These are phyloP conservation scores for Sporisorium iseilematis-ciliati DNA, from an alignment of 1,284 basidiomycete genomes.

Conservation along the genomic window DNA sequence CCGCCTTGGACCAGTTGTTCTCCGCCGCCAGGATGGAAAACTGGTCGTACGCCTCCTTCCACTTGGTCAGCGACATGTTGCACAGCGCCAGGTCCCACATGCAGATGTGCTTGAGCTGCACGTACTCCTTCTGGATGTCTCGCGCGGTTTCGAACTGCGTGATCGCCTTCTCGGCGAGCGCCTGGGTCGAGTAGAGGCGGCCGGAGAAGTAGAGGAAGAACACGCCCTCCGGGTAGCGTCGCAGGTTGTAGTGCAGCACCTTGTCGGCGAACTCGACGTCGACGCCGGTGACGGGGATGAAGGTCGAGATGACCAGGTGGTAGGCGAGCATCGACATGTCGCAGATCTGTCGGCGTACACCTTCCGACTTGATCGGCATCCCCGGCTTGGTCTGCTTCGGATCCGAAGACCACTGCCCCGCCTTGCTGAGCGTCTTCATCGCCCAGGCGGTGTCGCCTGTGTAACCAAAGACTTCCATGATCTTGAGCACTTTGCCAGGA, in stretches of 20 bases:
- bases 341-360: constrained; percentile 59
- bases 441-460: constrained; percentile 62
- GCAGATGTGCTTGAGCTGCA: constrained; percentile 69
- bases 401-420: constrained; percentile 59
- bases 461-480: constrained; percentile 70
- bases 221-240: constrained; percentile 65
- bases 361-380: constrained; percentile 48
- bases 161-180: constrained; percentile 60
- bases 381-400: constrained; percentile 46
- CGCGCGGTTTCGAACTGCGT: constrained; percentile 61
- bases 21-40: constrained; percentile 62
- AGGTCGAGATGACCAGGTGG: constrained; percentile 68
- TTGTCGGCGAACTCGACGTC: constrained; percentile 68
- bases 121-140: constrained; percentile 67
- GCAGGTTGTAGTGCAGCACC: constrained; percentile 66
- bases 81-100: constrained; percentile 68
- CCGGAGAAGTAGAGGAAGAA: constrained; percentile 70
- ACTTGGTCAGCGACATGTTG: constrained; percentile 63
- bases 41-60: constrained; percentile 57
- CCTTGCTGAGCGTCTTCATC: constrained; percentile 58
- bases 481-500: constrained; percentile 67
- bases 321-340: constrained; percentile 68
- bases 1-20: constrained; percentile 69
- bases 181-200: constrained; percentile 68
- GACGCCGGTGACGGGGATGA: constrained; percentile 67